phyloP scores from a whole-genome alignment of 805 yeast genomes.

The Wickerhamiella alocasiicola region DNA sequence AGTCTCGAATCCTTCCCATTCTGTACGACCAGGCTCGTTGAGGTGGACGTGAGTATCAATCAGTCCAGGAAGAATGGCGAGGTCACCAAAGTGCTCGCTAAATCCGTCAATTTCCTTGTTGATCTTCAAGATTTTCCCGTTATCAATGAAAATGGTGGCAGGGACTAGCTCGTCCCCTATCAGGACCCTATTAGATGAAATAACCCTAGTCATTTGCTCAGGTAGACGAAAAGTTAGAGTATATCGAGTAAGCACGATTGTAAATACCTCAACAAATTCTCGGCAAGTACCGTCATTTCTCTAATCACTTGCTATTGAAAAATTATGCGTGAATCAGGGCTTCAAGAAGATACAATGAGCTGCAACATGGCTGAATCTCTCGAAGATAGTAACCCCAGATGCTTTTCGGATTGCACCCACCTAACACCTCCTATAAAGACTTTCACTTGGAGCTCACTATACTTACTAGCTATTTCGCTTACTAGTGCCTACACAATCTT shows the following conservation, averaged over 20 bases:
- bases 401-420: too few species aligned
- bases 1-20: conserved; percentile 97
- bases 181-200: conserved; percentile 20
- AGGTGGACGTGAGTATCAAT: conserved; percentile 91
- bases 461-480: too few species aligned
- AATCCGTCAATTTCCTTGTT: conserved; percentile 23
- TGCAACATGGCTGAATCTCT: too few species aligned
- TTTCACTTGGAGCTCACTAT: too few species aligned
- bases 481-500: too few species aligned
- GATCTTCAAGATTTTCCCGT: conserved; percentile 52
- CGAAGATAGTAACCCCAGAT: too few species aligned
- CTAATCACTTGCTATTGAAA: too few species aligned
- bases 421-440: too few species aligned
- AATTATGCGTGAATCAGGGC: too few species aligned
- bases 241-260: not conserved
- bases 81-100: conserved; percentile 44
- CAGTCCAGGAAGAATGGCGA: conserved; percentile 70
- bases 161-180: conserved; percentile 20
- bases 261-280: too few species aligned
- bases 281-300: too few species aligned
- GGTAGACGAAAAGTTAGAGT: too few species aligned
- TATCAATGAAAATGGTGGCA: conserved; percentile 25
- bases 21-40: conserved; percentile 96
- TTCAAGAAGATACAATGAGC: not conserved
- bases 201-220: not conserved